These are phyloP conservation scores for Wickerhamomyces hampshirensis DNA, from an alignment of 805 yeast genomes.

Conservation along the genomic window DNA sequence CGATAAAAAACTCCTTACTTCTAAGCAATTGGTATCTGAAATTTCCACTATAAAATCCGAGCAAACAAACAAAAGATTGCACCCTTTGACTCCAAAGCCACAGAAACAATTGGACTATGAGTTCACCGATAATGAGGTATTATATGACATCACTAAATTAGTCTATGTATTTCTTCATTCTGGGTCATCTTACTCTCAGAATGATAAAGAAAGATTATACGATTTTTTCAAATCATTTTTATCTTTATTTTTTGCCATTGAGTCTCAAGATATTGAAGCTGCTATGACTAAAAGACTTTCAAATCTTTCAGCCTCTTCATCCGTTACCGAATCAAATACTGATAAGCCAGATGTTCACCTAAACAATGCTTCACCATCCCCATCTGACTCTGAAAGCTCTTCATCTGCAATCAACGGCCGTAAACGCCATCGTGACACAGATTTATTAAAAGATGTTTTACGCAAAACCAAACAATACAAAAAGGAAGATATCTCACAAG, in stretches of 20 bases:
- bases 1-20: conserved; percentile 86
- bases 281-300: conserved; percentile 30
- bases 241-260: conserved; percentile 63
- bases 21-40: conserved; percentile 86
- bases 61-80: conserved; percentile 79
- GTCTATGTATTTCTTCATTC: conserved; percentile 62
- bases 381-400: conserved; percentile 14
- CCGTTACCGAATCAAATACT: conserved; percentile 1
- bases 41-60: conserved; percentile 90
- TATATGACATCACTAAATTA: conserved; percentile 69
- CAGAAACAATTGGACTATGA: conserved; percentile 62
- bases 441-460: conserved; percentile 55
- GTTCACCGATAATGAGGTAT: conserved; percentile 60
- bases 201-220: conserved; percentile 73
- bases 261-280: conserved; percentile 43
- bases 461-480: conserved; percentile 41
- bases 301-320: neutral
- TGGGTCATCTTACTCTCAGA: conserved; percentile 69
- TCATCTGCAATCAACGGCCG: conserved; percentile 15
- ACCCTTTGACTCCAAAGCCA: conserved; percentile 85
- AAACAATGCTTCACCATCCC: conserved; percentile 2
- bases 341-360: conserved; percentile 2
- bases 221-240: conserved; percentile 68
- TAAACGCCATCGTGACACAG: conserved; percentile 42
- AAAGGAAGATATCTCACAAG: conserved; percentile 25